phyloP scores from a whole-genome alignment of 805 yeast genomes.

The Kuraishia piskuri region DNA sequence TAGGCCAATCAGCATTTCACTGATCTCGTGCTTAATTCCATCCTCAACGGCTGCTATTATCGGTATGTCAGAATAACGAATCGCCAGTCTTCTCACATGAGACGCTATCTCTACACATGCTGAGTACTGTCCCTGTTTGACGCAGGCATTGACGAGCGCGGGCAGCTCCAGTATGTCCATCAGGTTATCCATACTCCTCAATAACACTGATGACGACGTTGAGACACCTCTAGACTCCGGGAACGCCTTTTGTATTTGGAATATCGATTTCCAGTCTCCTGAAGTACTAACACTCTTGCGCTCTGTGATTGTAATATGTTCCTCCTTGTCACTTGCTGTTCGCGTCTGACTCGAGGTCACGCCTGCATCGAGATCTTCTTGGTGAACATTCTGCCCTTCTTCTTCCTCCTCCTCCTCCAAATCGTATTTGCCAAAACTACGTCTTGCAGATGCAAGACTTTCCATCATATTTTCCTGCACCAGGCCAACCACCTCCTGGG shows the following conservation, averaged over 20 bases:
- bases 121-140: slow-evolving; percentile 76
- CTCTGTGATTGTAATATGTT: not conserved
- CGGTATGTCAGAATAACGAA: slow-evolving; percentile 56
- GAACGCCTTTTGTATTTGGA: not conserved
- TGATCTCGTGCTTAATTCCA: slow-evolving; percentile 47
- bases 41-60: slow-evolving; percentile 41
- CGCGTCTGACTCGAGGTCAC: not conserved
- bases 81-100: slow-evolving; percentile 57
- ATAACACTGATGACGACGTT: slow-evolving; percentile 26
- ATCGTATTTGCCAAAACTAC: not conserved
- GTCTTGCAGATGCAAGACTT: not conserved
- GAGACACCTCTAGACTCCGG: slow-evolving; percentile 1
- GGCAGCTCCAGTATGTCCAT: slow-evolving; percentile 81
- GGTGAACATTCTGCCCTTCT: not conserved
- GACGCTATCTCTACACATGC: slow-evolving; percentile 83
- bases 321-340: not conserved
- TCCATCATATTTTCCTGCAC: not conserved
- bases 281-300: not conserved
- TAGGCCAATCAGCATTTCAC: slow-evolving; percentile 58
- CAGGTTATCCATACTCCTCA: slow-evolving; percentile 59
- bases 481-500: not conserved
- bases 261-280: not conserved
- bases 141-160: slow-evolving; percentile 73
- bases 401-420: not conserved
- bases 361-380: not conserved